A percentile compares a stretch with the other conserved stretches of the same genome.
phyloP scores from a whole-genome alignment of 2,329 filamentous ascomycete species.

The Lizonia empirigonia region DNA sequence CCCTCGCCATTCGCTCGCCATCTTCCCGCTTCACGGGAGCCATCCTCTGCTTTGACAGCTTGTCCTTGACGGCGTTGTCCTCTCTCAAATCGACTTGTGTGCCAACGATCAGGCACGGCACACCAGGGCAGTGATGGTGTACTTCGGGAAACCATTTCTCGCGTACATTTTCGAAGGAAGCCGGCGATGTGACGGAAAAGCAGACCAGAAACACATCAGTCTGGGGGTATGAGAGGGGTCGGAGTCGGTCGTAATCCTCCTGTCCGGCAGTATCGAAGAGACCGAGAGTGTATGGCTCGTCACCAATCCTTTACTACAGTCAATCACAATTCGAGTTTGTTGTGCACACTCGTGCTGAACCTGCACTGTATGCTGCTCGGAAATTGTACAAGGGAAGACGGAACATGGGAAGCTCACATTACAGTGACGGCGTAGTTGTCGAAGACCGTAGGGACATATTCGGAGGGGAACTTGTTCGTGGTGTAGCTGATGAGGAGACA shows the following conservation, averaged over 20 bases:
- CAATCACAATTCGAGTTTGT: slow-evolving; percentile 24
- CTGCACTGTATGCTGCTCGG: not conserved
- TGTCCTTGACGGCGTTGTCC: slow-evolving; percentile 83
- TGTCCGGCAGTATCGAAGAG: slow-evolving; percentile 98
- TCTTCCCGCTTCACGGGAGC: slow-evolving; percentile 88
- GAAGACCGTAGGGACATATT: slow-evolving; percentile 99
- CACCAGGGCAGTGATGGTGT: slow-evolving; percentile 96
- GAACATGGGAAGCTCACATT: slow-evolving; percentile 70
- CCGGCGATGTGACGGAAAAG: slow-evolving; percentile 96
- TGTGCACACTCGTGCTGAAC: not conserved
- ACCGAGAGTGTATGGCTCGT: slow-evolving; percentile 96
- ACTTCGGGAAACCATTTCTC: slow-evolving; percentile 99
- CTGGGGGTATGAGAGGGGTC: slow-evolving; percentile 95
- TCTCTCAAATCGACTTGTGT: slow-evolving; percentile 97
- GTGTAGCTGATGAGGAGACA: slow-evolving; percentile 99
- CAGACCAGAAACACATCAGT: slow-evolving; percentile 99
- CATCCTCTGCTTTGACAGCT: slow-evolving; percentile 96
- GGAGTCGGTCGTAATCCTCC: slow-evolving; percentile 98
- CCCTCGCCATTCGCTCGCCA: slow-evolving; percentile 94
- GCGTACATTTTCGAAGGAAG: slow-evolving; percentile 98
- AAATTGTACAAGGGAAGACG: not conserved
- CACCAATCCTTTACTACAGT: slow-evolving; percentile 78
- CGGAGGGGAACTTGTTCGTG: slow-evolving; percentile 98
- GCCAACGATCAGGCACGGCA: slow-evolving; percentile 96
- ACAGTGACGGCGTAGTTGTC: slow-evolving; percentile 99